A percentile compares a stretch with the other conserved stretches of the same genome.
Evolutionary conservation across 768 basidiomycete species (phyloP).

Genomic region (Boletus rex-veris): DNA sequence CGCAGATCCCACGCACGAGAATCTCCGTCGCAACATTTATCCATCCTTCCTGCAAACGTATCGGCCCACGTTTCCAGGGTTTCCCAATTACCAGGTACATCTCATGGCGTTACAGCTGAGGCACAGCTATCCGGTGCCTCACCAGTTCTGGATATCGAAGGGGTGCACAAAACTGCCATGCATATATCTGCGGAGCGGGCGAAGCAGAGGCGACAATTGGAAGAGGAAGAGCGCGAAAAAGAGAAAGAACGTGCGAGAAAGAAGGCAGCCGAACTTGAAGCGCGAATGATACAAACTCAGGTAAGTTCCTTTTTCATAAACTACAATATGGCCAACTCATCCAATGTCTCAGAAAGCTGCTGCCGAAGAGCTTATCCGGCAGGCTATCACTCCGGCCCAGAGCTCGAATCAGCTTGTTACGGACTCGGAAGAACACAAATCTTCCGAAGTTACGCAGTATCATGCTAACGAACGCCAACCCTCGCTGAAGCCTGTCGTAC

Average conservation of each 20-base stretch:
- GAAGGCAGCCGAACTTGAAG: slow-evolving; percentile 78
- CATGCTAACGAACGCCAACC: slow-evolving; percentile 32
- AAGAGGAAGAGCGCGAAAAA: slow-evolving; percentile 79
- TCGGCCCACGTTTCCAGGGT: slow-evolving; percentile 12
- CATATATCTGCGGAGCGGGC: slow-evolving; percentile 83
- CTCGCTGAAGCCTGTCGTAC: slow-evolving; percentile 31
- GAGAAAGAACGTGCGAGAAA: slow-evolving; percentile 75
- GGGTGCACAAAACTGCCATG: slow-evolving; percentile 73
- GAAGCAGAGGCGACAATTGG: slow-evolving; percentile 71
- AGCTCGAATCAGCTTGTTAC: slow-evolving; percentile 1
- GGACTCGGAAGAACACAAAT: slow-evolving; percentile 4
- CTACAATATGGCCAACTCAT: slow-evolving; percentile 9
- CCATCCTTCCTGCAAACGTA: slow-evolving; percentile 19
- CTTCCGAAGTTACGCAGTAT: slow-evolving; percentile 1
- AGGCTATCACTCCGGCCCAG: slow-evolving; percentile 36
- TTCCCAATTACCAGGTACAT: slow-evolving; percentile 44
- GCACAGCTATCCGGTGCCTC: slow-evolving; percentile 19
- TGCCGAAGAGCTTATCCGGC: slow-evolving; percentile 45
- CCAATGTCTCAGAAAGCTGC: slow-evolving; percentile 31
- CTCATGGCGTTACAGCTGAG: slow-evolving; percentile 42
- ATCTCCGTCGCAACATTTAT: slow-evolving; percentile 36
- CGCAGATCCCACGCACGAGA: slow-evolving; percentile 44
- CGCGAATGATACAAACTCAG: slow-evolving; percentile 46
- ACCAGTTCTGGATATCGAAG: slow-evolving; percentile 50
- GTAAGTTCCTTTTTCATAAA: slow-evolving; percentile 11